These are phyloP conservation scores for Amylostereum areolatum DNA, from an alignment of 1,284 basidiomycete genomes.

Conservation along the genomic window DNA sequence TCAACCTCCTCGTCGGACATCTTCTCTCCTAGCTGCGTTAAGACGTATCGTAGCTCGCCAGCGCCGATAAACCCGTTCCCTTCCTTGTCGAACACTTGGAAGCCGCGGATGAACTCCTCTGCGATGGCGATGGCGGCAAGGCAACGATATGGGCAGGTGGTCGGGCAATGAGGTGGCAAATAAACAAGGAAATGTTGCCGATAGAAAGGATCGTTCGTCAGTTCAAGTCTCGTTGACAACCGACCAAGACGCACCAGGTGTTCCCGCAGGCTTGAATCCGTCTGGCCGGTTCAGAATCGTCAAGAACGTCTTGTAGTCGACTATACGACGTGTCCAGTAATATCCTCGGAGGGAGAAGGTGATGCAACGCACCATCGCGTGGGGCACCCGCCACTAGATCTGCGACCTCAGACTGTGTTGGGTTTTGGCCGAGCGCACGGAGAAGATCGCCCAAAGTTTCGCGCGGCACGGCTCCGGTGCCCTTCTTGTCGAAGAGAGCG, in stretches of 20 bases:
- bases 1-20: constrained; percentile 98
- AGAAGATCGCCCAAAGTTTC: constrained; percentile 94
- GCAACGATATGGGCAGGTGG: not conserved
- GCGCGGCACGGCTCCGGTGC: constrained; percentile 83
- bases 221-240: too few relatives aligned
- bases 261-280: constrained; percentile 94
- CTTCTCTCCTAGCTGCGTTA: constrained; percentile 96
- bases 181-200: too few relatives aligned
- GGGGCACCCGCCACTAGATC: constrained; percentile 75
- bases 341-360: not conserved
- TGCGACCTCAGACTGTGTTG: constrained; percentile 93
- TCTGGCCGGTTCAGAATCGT: constrained; percentile 92
- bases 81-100: constrained; percentile 99
- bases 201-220: too few relatives aligned
- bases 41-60: constrained; percentile 88
- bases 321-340: constrained; percentile 34
- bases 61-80: constrained; percentile 96
- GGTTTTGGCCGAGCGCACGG: constrained; percentile 94
- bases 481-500: constrained; percentile 96
- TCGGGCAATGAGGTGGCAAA: not conserved
- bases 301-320: constrained; percentile 88
- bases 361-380: constrained; percentile 57
- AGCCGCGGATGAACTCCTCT: constrained; percentile 99
- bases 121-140: constrained; percentile 2
- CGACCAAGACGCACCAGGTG: constrained; percentile 56